A percentile compares a stretch with the other conserved stretches of the same genome.
These are phyloP conservation scores for Chlorella ohadii DNA, from an alignment of 139 green algal species.

Conservation along the genomic window DNA sequence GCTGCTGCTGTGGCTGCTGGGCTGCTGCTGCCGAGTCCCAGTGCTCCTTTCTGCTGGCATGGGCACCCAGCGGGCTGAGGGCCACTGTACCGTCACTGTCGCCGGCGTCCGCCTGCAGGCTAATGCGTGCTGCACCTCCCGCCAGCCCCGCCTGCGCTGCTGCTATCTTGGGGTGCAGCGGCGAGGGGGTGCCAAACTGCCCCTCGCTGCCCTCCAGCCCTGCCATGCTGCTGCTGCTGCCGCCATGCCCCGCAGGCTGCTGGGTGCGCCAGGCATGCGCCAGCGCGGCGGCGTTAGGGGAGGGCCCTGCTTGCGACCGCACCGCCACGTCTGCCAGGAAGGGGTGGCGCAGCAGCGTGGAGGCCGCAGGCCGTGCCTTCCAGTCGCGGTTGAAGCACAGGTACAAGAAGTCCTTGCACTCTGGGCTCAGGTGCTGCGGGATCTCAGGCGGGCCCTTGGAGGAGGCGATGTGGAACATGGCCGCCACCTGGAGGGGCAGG, in stretches of 20 bases:
- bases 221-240: neutral
- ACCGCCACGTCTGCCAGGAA: conserved; percentile 62
- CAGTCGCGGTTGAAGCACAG: conserved; percentile 92
- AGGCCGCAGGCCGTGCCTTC: conserved; percentile 72
- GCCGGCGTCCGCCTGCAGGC: neutral
- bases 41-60: neutral
- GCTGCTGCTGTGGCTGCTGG: conserved; percentile 17
- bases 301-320: neutral
- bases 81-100: neutral
- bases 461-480: conserved; percentile 93
- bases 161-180: conserved; percentile 40
- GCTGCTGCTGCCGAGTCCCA: conserved; percentile 1
- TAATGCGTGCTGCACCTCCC: conserved; percentile 26
- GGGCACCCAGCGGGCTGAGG: conserved; percentile 17
- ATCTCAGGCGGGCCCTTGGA: conserved; percentile 81
- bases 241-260: neutral
- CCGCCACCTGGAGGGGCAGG: conserved; percentile 68
- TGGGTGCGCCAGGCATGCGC: neutral
- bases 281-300: neutral
- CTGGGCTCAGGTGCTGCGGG: conserved; percentile 77
- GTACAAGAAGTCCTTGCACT: conserved; percentile 92
- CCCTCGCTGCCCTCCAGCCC: conserved; percentile 6
- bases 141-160: neutral
- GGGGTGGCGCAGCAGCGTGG: conserved; percentile 79
- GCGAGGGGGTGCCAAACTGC: conserved; percentile 40